Evolutionary conservation across 176 grass and related monocot genomes (phyloP).

Genomic region (Cymbopogon citratus): DNA sequence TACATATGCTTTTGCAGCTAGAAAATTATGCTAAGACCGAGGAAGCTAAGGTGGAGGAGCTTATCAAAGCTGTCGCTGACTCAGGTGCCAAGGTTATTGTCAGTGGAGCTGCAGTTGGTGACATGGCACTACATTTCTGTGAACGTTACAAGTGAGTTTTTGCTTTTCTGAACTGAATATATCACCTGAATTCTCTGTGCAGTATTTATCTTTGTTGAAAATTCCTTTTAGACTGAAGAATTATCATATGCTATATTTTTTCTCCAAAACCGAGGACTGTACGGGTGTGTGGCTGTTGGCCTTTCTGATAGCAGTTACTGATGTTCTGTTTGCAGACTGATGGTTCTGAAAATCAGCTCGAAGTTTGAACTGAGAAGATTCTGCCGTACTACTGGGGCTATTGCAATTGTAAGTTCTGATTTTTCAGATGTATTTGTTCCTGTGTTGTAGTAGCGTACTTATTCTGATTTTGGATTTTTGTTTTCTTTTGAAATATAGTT

Average conservation of each 20-base stretch:
- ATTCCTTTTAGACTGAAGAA: background rate
- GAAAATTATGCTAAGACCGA: slow-evolving; percentile 98
- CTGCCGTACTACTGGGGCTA: no score
- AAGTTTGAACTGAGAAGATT: no score
- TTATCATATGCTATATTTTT: no score
- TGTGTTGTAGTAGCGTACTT: no score
- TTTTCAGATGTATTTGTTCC: no score
- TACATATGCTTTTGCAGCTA: slow-evolving; percentile 39
- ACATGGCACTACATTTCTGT: slow-evolving; percentile 98
- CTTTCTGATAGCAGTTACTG: no score
- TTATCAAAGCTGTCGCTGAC: slow-evolving; percentile 91
- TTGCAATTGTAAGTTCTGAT: background rate
- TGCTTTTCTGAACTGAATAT: slow-evolving; percentile 10
- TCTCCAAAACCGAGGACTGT: no score
- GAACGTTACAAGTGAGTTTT: slow-evolving; percentile 90
- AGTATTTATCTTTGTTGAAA: background rate
- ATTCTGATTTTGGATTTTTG: no score
- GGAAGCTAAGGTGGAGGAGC: slow-evolving; percentile 94
- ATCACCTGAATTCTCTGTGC: background rate
- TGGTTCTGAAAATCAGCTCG: no score
- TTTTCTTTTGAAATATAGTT: no score
- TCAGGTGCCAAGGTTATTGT: slow-evolving; percentile 90
- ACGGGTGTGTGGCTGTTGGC: no score
- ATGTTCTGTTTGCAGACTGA: no score
- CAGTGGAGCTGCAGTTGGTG: slow-evolving; percentile 91